Conservation (phyloP, 371 early-diverging fungal species). For the Dinochytrium kinnereticum region DNA sequence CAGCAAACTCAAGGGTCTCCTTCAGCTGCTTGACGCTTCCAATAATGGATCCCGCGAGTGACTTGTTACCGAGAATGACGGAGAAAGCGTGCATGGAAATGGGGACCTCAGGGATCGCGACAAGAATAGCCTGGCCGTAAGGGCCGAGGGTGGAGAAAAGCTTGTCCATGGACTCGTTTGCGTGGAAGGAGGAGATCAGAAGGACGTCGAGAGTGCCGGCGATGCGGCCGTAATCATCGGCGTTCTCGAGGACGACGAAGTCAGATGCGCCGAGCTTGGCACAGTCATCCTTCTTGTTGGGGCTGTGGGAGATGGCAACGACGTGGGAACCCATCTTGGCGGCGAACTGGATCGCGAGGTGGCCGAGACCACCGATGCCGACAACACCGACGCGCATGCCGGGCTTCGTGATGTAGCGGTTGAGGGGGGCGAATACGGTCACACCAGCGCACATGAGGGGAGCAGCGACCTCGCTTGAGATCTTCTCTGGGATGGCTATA, state of each 20-base stretch:
- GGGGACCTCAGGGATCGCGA: constrained; percentile 71
- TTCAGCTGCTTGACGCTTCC: constrained; percentile 59
- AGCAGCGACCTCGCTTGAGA: constrained; percentile 61
- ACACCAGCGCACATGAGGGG: constrained; percentile 74
- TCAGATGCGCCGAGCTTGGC: constrained; percentile 69
- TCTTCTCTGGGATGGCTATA: constrained; percentile 65
- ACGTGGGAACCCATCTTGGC: constrained; percentile 70
- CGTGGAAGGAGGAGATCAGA: constrained; percentile 37
- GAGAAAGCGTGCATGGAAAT: constrained; percentile 31
- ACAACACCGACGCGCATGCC: constrained; percentile 68
- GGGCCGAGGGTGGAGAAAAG: constrained; percentile 54
- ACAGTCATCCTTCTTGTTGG: constrained; percentile 70
- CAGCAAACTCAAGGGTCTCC: constrained; percentile 75
- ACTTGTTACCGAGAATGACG: constrained; percentile 60
- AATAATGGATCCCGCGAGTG: constrained; percentile 72
- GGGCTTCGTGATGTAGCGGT: constrained; percentile 41
- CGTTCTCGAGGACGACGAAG: constrained; percentile 51
- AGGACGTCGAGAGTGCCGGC: constrained; percentile 39
- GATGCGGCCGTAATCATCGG: constrained; percentile 42
- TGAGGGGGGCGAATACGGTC: constrained; percentile 66
- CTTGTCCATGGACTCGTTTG: constrained; percentile 22
- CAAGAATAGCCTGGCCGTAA: constrained; percentile 63
- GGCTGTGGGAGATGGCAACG: constrained; percentile 72
- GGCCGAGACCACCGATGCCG: constrained; percentile 75
- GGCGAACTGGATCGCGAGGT: constrained; percentile 68